phyloP scores from a whole-genome alignment of 805 yeast species.

The Candida jianshihensis region DNA sequence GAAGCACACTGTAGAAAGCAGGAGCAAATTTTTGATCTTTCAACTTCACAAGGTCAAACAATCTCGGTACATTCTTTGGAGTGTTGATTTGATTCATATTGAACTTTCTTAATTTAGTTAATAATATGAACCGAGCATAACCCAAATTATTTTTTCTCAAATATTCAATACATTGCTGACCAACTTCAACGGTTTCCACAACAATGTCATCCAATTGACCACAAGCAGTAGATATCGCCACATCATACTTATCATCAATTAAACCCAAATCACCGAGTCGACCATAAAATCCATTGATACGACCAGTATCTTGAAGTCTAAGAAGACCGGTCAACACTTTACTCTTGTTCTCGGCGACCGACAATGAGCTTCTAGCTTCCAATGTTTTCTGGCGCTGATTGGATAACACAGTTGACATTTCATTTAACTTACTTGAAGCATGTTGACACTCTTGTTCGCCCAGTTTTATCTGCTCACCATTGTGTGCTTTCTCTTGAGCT shows the following conservation, averaged over 20 bases:
- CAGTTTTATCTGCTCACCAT: slow-evolving; percentile 43
- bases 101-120: slow-evolving; percentile 64
- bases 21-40: slow-evolving; percentile 63
- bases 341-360: slow-evolving; percentile 58
- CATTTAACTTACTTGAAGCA: slow-evolving; percentile 43
- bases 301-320: slow-evolving; percentile 69
- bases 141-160: slow-evolving; percentile 80
- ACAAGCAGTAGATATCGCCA: slow-evolving; percentile 93
- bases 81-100: slow-evolving; percentile 53
- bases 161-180: slow-evolving; percentile 73
- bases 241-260: slow-evolving; percentile 82
- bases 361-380: slow-evolving; percentile 58
- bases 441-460: slow-evolving; percentile 52
- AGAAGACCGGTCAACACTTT: slow-evolving; percentile 64
- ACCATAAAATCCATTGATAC: slow-evolving; percentile 82
- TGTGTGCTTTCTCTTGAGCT: slow-evolving; percentile 41
- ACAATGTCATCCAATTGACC: slow-evolving; percentile 89
- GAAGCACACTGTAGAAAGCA: slow-evolving; percentile 83
- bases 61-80: slow-evolving; percentile 70
- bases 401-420: slow-evolving; percentile 46
- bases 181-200: slow-evolving; percentile 71
- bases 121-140: slow-evolving; percentile 78
- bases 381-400: slow-evolving; percentile 52
- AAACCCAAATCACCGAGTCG: slow-evolving; percentile 89
- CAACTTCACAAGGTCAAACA: slow-evolving; percentile 77